These are phyloP conservation scores for Pythium folliculosum DNA, from an alignment of 352 stramenopile genomes.

Conservation along the genomic window DNA sequence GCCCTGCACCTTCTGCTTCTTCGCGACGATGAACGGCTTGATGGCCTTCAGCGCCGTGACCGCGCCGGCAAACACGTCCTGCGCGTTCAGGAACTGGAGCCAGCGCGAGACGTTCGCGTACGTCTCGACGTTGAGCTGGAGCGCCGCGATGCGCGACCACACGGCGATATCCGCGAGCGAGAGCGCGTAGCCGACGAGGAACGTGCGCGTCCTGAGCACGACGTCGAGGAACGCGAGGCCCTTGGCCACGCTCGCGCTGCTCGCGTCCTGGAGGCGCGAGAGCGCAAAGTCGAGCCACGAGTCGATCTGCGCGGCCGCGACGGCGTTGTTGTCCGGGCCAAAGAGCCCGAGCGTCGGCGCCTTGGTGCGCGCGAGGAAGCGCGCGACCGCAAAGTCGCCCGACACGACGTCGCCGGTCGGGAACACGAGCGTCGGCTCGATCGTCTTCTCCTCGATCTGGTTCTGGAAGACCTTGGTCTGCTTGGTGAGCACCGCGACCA, in stretches of 20 bases:
- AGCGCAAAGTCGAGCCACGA: conserved; percentile 95
- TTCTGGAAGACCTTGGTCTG: conserved; percentile 55
- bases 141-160: conserved; percentile 73
- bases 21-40: conserved; percentile 27
- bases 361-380: conserved; percentile 53
- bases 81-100: conserved; percentile 59
- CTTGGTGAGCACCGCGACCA: conserved; percentile 62
- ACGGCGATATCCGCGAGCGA: conserved; percentile 96
- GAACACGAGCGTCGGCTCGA: conserved; percentile 71
- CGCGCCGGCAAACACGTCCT: conserved; percentile 62
- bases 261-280: conserved; percentile 43
- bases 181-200: conserved; percentile 92
- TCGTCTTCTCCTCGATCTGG: conserved; percentile 43
- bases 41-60: conserved; percentile 55
- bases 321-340: conserved; percentile 53
- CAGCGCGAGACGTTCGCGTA: conserved; percentile 80
- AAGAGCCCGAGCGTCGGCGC: conserved; percentile 51
- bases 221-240: conserved; percentile 88
- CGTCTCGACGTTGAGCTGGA: conserved; percentile 45
- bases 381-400: conserved; percentile 79
- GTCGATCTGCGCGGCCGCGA: conserved; percentile 75
- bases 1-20: conserved; percentile 22
- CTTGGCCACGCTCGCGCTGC: conserved; percentile 30
- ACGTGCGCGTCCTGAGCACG: conserved; percentile 89
- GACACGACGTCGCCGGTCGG: conserved; percentile 60